A percentile compares a stretch with the other conserved stretches of the same genome.
Evolutionary conservation across 768 basidiomycete genomes (phyloP).

Genomic region (Peribolospora baueri): DNA sequence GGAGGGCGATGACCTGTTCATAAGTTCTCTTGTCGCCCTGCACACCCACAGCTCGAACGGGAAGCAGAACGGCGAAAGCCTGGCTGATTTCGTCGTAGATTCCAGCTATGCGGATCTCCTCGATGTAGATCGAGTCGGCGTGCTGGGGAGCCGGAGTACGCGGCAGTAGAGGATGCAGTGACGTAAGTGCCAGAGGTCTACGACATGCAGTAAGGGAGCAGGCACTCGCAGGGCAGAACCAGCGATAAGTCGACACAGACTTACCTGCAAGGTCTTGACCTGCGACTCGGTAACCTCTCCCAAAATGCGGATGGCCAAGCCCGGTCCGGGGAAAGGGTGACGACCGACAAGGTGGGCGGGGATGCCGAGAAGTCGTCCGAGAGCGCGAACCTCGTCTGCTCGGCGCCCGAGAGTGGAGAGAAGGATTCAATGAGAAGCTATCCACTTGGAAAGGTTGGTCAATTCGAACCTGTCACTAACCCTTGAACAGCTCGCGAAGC

Average conservation of each 20-base stretch:
- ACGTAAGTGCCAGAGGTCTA: no score
- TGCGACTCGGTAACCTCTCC: slow-evolving; percentile 86
- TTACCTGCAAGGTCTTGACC: slow-evolving; percentile 44
- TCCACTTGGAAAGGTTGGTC: not conserved
- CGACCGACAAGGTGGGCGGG: slow-evolving; percentile 80
- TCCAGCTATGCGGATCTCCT: slow-evolving; percentile 81
- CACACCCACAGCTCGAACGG: slow-evolving; percentile 90
- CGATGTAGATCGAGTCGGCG: slow-evolving; percentile 88
- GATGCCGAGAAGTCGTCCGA: slow-evolving; percentile 74
- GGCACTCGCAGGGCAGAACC: no score
- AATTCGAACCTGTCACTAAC: slow-evolving; percentile 23
- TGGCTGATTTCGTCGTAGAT: slow-evolving; percentile 84
- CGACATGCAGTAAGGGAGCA: no score
- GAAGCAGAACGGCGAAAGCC: slow-evolving; percentile 86
- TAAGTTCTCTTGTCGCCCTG: slow-evolving; percentile 87
- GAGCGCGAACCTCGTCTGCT: slow-evolving; percentile 77
- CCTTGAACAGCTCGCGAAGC: slow-evolving; percentile 91
- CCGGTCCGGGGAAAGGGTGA: slow-evolving; percentile 96
- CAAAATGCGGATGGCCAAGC: slow-evolving; percentile 89
- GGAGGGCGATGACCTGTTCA: slow-evolving; percentile 58
- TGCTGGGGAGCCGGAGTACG: slow-evolving; percentile 24
- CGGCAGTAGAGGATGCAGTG: no score
- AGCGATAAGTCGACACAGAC: no score
- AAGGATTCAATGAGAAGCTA: not conserved
- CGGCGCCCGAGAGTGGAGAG: not conserved